These are phyloP conservation scores for Pyrenochaeta sp. DNA, from an alignment of 2,329 filamentous ascomycete genomes.

Conservation along the genomic window DNA sequence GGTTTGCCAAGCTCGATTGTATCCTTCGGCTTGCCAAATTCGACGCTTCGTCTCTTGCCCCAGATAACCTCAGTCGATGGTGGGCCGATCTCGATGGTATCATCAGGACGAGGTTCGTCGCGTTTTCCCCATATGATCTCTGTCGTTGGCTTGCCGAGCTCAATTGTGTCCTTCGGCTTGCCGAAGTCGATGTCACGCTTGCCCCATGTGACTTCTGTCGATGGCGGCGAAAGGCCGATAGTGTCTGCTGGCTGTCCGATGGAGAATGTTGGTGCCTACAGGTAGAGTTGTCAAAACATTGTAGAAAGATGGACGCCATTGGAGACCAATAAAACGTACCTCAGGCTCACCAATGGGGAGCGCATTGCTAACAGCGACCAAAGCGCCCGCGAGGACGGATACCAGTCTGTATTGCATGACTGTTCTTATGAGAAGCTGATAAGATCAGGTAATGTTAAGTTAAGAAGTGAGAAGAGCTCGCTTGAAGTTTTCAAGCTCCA, in stretches of 20 bases:
- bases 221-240: constrained; percentile 13
- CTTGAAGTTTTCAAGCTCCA: constrained; percentile 6
- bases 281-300: background rate
- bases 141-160: constrained; percentile 24
- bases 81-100: constrained; percentile 17
- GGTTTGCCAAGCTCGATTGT: constrained; percentile 26
- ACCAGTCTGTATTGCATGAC: constrained; percentile 40
- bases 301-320: background rate
- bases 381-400: constrained; percentile 32
- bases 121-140: constrained; percentile 26
- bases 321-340: constrained; percentile 13
- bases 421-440: background rate
- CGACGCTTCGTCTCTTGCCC: constrained; percentile 6
- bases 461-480: constrained; percentile 5
- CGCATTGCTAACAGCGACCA: constrained; percentile 29
- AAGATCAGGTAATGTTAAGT: background rate
- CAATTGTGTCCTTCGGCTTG: constrained; percentile 12
- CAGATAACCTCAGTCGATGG: constrained; percentile 20
- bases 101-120: constrained; percentile 1
- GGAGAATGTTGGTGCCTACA: constrained; percentile 9
- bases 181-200: constrained; percentile 7
- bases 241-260: constrained; percentile 8
- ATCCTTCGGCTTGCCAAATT: constrained; percentile 6
- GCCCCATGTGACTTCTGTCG: constrained; percentile 14
- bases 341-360: constrained; percentile 33